phyloP scores from a whole-genome alignment of 331 rosid genomes.

The Spiraea crenata region DNA sequence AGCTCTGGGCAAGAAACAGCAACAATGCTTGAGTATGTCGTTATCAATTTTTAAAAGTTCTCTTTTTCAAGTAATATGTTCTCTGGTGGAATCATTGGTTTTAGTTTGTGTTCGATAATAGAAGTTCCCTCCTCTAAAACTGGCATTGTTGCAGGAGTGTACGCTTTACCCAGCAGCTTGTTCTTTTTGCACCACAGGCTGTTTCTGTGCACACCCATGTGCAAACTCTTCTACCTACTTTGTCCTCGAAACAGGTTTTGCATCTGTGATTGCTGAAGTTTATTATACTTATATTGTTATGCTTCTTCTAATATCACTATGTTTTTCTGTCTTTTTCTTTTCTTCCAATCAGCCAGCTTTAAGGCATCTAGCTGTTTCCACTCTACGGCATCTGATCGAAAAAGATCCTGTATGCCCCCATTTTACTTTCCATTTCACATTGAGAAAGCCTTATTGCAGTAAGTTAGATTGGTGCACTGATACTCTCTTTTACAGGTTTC shows the following conservation, averaged over 20 bases:
- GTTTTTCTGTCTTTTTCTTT: conserved; percentile 10
- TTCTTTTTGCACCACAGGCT: conserved; percentile 96
- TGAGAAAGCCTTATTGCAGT: conserved; percentile 15
- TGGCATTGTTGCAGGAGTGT: conserved; percentile 66
- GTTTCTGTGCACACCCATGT: conserved; percentile 92
- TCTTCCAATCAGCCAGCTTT: conserved; percentile 69
- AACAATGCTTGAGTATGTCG: conserved; percentile 82
- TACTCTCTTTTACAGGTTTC: conserved; percentile 62
- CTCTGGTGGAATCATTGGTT: conserved; percentile 21
- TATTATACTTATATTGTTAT: conserved; percentile 8
- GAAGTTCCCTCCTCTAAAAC: conserved; percentile 2
- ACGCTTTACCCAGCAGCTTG: conserved; percentile 96
- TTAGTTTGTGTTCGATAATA: conserved; percentile 2
- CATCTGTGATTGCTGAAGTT: conserved; percentile 6
- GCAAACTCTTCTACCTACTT: conserved; percentile 78
- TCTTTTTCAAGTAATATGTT: not conserved
- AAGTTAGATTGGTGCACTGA: conserved; percentile 26
- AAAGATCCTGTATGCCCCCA: conserved; percentile 74
- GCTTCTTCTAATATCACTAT: conserved; percentile 12
- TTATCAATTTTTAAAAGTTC: not conserved
- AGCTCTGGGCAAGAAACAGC: conserved; percentile 93
- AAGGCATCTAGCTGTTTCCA: conserved; percentile 92
- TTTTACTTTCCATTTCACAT: conserved; percentile 23
- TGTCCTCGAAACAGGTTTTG: conserved; percentile 87
- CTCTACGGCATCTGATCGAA: conserved; percentile 91